Base-by-base conservation (phyloP, 345 rosid species). In the Populus simonii region DNA sequence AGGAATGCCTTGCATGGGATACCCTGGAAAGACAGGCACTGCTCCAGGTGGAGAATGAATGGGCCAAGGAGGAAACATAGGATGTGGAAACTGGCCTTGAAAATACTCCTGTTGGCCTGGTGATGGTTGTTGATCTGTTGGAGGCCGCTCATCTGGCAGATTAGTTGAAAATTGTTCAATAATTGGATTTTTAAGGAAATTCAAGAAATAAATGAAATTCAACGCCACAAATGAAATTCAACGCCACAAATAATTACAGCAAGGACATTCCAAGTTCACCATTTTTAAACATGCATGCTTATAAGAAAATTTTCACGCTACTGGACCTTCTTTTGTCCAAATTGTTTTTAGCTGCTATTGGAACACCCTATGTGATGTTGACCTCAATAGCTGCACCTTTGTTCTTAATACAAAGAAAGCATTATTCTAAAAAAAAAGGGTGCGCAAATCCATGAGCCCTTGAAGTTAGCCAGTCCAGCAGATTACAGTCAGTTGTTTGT, bases 21-120 rank as follows among this genome's bases (percentile, higher is more conserved):
- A 93, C 67, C 98, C 97, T 85, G 89, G 99, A 84, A 87, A 93
- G 43, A 86, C 83, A 71, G 95, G 92, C 47, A 87, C 84, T 47
- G 92, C 78, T 59, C 98, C 99, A 0, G 98, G 91, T 51, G 94
- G 96, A 65, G 99, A 91, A 80, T 93, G 97, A 70, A 93, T 84
- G 74, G 93, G 92, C 99, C 98, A 93, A 7, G 90, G 89, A 72
- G 98, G 87, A 76, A 87, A 92, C 89, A 96, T 80, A 39, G 88
- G 90, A 74, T 87, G 90, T 7, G 90, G 96, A 88, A 86, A 90
- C 78, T 90, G 98, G 66, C 90, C 92, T 80, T 88, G 94, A 80
- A 85, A 83, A 84, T 89, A 84, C 76, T 91, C 98, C 74, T 82
- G 91, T 66, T 79, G 81, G 23, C 81, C 89, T 3, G 87, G 85